A percentile compares a stretch with the other conserved stretches of the same genome.
Evolutionary conservation across 75 land plant species (phyloP).

Genomic region (Pinus albicaulis): DNA sequence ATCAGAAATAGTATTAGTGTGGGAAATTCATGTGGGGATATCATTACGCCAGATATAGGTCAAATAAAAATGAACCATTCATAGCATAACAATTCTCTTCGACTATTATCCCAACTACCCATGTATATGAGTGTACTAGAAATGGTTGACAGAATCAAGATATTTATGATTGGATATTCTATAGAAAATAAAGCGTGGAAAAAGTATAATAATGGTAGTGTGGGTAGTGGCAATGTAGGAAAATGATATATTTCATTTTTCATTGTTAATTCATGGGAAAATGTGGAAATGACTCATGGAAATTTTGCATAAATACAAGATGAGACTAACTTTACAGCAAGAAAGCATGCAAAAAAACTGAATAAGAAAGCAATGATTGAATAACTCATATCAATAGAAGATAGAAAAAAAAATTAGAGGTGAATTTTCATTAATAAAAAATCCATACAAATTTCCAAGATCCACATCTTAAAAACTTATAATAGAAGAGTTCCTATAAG

Average conservation of each 20-base stretch:
- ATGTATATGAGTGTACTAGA: conserved; percentile 30
- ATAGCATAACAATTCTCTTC: conserved; percentile 22
- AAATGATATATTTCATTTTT: conserved; percentile 29
- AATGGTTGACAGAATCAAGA: conserved; percentile 1
- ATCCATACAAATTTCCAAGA: conserved; percentile 23
- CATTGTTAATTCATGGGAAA: conserved; percentile 45
- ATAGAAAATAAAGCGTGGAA: conserved; percentile 8
- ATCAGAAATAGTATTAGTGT: background rate
- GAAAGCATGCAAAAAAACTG: conserved; percentile 25
- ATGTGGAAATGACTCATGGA: conserved; percentile 22
- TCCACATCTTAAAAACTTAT: conserved; percentile 26
- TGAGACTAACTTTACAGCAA: conserved; percentile 6
- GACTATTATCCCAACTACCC: conserved; percentile 38
- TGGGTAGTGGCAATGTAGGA: conserved; percentile 16
- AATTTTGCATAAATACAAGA: conserved; percentile 4
- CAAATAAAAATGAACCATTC: conserved; percentile 29
- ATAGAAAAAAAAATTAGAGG: conserved; percentile 12
- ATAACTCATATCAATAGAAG: conserved; percentile 13
- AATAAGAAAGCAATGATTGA: conserved; percentile 16
- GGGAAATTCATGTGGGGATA: conserved; percentile 11
- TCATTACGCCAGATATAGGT: conserved; percentile 11
- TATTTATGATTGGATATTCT: conserved; percentile 1
- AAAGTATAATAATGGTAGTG: conserved; percentile 21
- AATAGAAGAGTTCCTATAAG: conserved; percentile 38
- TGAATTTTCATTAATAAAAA: background rate